These are phyloP conservation scores for Reticulascus tulasneorum DNA, from an alignment of 2,329 filamentous ascomycete species.

Conservation along the genomic window DNA sequence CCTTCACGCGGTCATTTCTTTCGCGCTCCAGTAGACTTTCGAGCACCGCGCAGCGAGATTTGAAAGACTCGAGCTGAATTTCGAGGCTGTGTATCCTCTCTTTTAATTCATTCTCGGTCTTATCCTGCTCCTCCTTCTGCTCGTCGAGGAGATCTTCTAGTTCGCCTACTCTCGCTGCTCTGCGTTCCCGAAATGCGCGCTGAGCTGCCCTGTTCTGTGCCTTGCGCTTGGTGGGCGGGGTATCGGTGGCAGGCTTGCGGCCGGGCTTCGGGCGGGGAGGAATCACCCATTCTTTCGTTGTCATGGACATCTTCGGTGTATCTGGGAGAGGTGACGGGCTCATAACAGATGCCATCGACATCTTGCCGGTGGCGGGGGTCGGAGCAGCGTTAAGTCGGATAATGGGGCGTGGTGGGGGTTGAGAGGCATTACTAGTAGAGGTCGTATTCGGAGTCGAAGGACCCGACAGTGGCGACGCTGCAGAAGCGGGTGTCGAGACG, in stretches of 20 bases:
- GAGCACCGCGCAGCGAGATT: constrained; percentile 55
- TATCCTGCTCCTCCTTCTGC: constrained; percentile 52
- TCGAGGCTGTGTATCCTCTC: constrained; percentile 58
- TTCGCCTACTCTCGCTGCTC: constrained; percentile 78
- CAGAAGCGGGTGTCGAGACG: constrained; percentile 9
- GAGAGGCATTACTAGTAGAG: constrained; percentile 12
- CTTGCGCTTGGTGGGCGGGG: constrained; percentile 88
- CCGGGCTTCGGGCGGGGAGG: constrained; percentile 84
- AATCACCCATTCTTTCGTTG: constrained; percentile 81
- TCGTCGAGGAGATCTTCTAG: constrained; percentile 64
- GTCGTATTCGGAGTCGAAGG: constrained; percentile 7
- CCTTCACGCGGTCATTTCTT: constrained; percentile 42
- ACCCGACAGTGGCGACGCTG: constrained; percentile 6
- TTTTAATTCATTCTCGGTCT: constrained; percentile 52
- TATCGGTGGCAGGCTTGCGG: constrained; percentile 89
- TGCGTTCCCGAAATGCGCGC: constrained; percentile 81
- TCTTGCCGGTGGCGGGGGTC: constrained; percentile 35
- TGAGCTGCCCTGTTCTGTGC: constrained; percentile 92
- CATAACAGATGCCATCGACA: constrained; percentile 45
- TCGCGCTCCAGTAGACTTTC: constrained; percentile 62
- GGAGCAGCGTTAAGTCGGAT: constrained; percentile 17
- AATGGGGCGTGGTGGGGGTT: constrained; percentile 9
- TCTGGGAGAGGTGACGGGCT: constrained; percentile 35
- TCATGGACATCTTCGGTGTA: constrained; percentile 55
- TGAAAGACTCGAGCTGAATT: constrained; percentile 62